Evolutionary conservation across 768 basidiomycete species (phyloP).

Genomic region (Phaeotremella fagi): DNA sequence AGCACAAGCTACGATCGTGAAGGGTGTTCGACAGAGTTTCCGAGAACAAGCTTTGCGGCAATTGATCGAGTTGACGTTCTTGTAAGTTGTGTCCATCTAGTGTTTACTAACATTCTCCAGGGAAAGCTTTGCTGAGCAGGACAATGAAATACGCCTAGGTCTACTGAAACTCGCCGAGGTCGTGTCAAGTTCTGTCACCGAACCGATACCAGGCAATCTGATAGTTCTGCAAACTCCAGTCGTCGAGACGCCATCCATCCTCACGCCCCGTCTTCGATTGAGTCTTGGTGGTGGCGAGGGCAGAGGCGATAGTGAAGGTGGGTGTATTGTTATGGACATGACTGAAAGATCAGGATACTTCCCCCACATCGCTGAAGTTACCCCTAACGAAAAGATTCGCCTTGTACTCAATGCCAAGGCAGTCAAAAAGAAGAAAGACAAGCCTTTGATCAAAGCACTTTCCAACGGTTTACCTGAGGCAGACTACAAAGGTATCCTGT

Average conservation of each 20-base stretch:
- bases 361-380: no score
- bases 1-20: slow-evolving; percentile 70
- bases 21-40: slow-evolving; percentile 80
- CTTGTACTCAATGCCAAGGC: slow-evolving; percentile 14
- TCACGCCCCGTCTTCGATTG: slow-evolving; percentile 56
- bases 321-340: not conserved
- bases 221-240: slow-evolving; percentile 73
- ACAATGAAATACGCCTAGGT: slow-evolving; percentile 86
- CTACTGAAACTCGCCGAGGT: slow-evolving; percentile 87
- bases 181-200: slow-evolving; percentile 73
- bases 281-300: slow-evolving; percentile 22
- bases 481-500: slow-evolving; percentile 70
- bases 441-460: slow-evolving; percentile 65
- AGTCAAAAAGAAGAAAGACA: slow-evolving; percentile 47
- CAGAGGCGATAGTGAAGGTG: not conserved
- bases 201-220: slow-evolving; percentile 77
- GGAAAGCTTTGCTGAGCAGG: slow-evolving; percentile 47
- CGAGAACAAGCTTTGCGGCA: slow-evolving; percentile 71
- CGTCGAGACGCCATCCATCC: slow-evolving; percentile 52
- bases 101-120: slow-evolving; percentile 4
- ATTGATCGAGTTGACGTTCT: slow-evolving; percentile 70
- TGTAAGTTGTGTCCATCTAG: slow-evolving; percentile 55
- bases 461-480: slow-evolving; percentile 68
- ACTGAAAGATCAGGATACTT: no score
- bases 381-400: slow-evolving; percentile 21